Evolutionary conservation across 208 protist genomes (phyloP).

Genomic region (Entamoeba invadens): DNA sequence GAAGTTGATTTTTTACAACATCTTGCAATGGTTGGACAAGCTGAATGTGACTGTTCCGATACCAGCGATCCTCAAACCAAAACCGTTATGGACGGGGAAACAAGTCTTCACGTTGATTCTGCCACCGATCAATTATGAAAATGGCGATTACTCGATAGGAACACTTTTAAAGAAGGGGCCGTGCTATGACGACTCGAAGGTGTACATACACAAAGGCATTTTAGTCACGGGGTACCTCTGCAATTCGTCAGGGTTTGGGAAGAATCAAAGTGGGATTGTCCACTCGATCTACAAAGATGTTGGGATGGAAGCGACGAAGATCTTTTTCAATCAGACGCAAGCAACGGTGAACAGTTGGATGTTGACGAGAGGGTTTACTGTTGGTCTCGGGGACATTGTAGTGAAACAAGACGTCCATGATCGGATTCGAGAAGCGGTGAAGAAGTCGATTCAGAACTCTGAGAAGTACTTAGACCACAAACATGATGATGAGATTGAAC

Average conservation of each 20-base stretch:
- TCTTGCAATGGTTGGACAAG: conserved; percentile 78
- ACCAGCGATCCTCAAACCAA: conserved; percentile 88
- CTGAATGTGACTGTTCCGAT: conserved; percentile 70
- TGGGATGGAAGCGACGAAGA: conserved; percentile 65
- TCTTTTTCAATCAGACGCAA: conserved; percentile 72
- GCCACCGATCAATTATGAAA: conserved; percentile 35
- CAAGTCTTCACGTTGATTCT: conserved; percentile 90
- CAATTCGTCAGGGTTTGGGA: conserved; percentile 63
- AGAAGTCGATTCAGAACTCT: conserved; percentile 60
- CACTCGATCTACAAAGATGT: conserved; percentile 87
- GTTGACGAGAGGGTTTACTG: conserved; percentile 73
- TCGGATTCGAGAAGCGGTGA: conserved; percentile 67
- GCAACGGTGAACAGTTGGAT: conserved; percentile 86
- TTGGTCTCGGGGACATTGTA: conserved; percentile 92
- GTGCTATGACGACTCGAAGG: conserved; percentile 36
- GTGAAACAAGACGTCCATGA: conserved; percentile 66
- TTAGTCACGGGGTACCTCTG: conserved; percentile 56
- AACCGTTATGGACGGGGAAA: conserved; percentile 95
- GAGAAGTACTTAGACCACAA: conserved; percentile 64
- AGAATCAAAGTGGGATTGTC: conserved; percentile 55
- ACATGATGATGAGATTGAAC: conserved; percentile 69
- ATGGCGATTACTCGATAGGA: neutral
- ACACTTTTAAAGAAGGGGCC: conserved; percentile 13
- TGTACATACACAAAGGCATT: conserved; percentile 69
- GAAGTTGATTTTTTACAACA: conserved; percentile 83